phyloP scores from a whole-genome alignment of 495 filamentous ascomycete species.

The Neurospora terricola region DNA sequence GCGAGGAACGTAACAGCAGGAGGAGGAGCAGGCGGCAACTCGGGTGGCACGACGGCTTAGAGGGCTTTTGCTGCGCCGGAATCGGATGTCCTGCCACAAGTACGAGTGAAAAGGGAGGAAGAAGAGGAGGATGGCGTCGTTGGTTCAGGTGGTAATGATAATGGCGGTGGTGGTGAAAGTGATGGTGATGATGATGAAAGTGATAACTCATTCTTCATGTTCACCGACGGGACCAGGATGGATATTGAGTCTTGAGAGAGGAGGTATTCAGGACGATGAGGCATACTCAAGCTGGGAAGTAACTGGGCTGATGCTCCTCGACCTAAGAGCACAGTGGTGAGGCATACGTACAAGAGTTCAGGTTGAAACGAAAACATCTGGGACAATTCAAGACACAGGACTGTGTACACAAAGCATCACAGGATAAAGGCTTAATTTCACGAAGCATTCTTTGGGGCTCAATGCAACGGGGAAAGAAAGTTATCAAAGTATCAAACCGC shows the following conservation, averaged over 20 bases:
- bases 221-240: neutral
- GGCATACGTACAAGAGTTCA: neutral
- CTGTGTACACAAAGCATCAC: neutral
- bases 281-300: neutral
- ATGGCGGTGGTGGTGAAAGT: neutral
- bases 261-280: neutral
- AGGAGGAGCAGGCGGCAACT: neutral
- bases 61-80: neutral
- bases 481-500: neutral
- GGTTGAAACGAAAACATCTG: neutral
- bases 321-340: neutral
- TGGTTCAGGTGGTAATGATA: neutral
- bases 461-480: neutral
- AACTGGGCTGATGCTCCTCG: neutral
- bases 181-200: neutral
- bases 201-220: neutral
- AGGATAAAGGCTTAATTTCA: neutral
- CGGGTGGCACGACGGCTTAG: neutral
- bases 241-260: neutral
- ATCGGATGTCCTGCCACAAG: neutral
- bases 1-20: neutral
- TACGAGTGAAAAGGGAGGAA: neutral
- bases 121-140: neutral
- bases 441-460: neutral
- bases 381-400: neutral